These are phyloP conservation scores for Biscutella laevigata DNA, from an alignment of 441 rosid species.

Conservation along the genomic window DNA sequence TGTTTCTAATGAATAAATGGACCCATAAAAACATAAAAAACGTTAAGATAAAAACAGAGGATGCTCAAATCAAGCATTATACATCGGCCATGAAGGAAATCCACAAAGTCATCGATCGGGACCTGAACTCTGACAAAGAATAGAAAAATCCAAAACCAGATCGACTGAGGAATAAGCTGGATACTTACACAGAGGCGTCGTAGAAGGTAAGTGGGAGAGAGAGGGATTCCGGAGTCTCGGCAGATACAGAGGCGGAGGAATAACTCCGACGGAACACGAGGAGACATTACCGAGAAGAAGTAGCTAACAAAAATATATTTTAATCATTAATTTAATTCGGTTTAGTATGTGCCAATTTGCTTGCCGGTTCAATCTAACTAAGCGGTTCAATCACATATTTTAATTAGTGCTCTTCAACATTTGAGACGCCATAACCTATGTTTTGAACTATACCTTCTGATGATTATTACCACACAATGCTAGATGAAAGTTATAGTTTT, in stretches of 20 bases:
- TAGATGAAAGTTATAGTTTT: neutral
- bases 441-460: neutral
- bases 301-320: neutral
- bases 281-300: neutral
- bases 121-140: neutral
- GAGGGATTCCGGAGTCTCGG: neutral
- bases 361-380: neutral
- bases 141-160: neutral
- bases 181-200: neutral
- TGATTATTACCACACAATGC: neutral
- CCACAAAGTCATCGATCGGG: neutral
- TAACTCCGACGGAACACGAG: neutral
- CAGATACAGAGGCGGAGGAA: neutral
- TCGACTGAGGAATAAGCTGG: neutral
- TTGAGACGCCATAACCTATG: neutral
- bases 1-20: neutral
- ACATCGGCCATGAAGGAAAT: neutral
- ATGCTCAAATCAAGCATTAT: neutral
- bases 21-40: neutral
- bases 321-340: neutral
- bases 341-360: too few species aligned
- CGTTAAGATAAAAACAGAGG: neutral
- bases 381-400: too few species aligned
- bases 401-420: too few species aligned
- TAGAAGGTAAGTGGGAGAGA: neutral